Evolutionary conservation across 306 rosid genomes (phyloP), one percentile per base, ranked within the genome.

Genomic region (Vachellia pachyceras): DNA sequence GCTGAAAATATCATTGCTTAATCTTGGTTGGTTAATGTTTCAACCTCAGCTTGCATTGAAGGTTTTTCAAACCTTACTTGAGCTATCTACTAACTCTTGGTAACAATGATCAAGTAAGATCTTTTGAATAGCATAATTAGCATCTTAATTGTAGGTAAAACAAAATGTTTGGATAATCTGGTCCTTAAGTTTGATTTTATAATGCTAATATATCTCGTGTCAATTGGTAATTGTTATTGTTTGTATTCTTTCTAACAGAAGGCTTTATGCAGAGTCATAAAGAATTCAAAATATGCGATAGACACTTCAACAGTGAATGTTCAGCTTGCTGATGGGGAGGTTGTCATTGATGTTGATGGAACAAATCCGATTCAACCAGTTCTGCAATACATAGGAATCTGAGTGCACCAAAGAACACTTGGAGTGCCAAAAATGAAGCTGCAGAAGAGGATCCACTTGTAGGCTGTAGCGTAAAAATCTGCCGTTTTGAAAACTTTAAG

Each of bases 191-290:
- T 41, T 22, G 36, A 10, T 69, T 41, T 69, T 23, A 10, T 13
- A 14, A 68, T 41, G 36, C 37, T 36, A 44, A 20, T 44, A 1
- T 8, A 69, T 11, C 10, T 33, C 22, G n/a, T 68, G 73, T 41
- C 23, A 41, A 70, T 78, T 22, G 47, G 14, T 79, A 20, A 29
- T 69, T 54, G 50, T 52, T 72, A 35, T 74, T 83, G 72, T 73
- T 64, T 57, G 47, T 60, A 60, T 73, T 45, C 75, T 73, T 78
- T 64, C 82, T 69, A 35, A 60, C 66, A 18, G 64, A 44, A 11
- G 45, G 84, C 79, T 69, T 77, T 54, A 57, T 75, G 82, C 95
- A 95, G 97, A 85, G 88, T 89, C 77, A 87, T 88, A 41, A 91
- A 88, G 91, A 86, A 89, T 72, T 85, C 92, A 57, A 95, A 89